Evolutionary conservation across 768 basidiomycete genomes (phyloP).

Genomic region (Rhodotorula toruloides): DNA sequence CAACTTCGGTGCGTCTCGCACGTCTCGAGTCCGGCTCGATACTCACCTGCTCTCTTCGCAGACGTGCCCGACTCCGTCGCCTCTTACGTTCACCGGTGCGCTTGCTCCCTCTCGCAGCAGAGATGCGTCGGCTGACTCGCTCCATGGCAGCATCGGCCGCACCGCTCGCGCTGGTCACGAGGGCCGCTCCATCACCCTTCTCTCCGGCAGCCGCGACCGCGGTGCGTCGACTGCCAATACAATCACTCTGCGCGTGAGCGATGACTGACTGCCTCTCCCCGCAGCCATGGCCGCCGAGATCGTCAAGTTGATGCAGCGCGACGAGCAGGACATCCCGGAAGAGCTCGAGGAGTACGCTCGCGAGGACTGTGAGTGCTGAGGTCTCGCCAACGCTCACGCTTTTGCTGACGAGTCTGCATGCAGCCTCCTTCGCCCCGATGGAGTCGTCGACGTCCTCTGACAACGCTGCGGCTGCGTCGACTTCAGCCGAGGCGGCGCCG

Average conservation of each 20-base stretch:
- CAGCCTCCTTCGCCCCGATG: too few relatives aligned
- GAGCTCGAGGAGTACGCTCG: not conserved
- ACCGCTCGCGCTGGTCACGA: constrained; percentile 83
- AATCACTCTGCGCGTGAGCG: too few relatives aligned
- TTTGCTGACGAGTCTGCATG: too few relatives aligned
- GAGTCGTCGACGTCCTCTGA: too few relatives aligned
- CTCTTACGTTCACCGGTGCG: constrained; percentile 64
- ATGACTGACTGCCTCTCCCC: not conserved
- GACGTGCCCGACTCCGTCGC: constrained; percentile 48
- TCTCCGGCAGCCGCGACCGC: constrained; percentile 45
- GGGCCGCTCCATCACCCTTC: constrained; percentile 90
- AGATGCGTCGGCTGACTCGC: not conserved
- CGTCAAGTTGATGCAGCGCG: not conserved
- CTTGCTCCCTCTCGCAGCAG: not conserved
- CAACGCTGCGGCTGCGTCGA: too few relatives aligned
- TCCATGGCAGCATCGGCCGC: constrained; percentile 58
- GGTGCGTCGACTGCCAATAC: not conserved
- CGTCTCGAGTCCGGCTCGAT: too few relatives aligned
- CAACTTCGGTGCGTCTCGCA: too few relatives aligned
- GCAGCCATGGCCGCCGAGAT: not conserved
- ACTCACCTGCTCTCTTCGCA: too few relatives aligned
- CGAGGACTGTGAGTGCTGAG: not conserved
- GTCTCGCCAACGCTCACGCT: too few relatives aligned
- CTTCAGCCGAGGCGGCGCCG: too few relatives aligned
- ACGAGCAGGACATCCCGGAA: not conserved